Evolutionary conservation across 139 green algal species (phyloP).

Genomic region (Pseudopediastrum boryanum): DNA sequence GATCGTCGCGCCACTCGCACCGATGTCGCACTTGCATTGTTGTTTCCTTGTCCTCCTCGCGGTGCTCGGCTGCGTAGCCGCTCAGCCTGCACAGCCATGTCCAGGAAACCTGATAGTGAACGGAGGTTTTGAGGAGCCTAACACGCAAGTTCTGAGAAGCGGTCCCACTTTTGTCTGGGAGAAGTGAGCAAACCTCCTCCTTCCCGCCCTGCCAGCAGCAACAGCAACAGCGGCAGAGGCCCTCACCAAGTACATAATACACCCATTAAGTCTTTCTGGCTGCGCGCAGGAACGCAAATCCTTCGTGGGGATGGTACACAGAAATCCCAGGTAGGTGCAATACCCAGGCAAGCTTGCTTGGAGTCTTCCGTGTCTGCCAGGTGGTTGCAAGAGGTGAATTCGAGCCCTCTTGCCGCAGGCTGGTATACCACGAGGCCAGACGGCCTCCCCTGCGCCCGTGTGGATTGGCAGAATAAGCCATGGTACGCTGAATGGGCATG

Average conservation of each 20-base stretch:
- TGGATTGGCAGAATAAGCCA: not conserved
- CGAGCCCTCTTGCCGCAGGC: not conserved
- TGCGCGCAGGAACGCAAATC: too few species aligned
- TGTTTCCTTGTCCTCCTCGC: too few species aligned
- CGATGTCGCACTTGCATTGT: too few species aligned
- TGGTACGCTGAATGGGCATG: not conserved
- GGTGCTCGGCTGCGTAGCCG: conserved; percentile 1
- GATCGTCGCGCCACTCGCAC: too few species aligned
- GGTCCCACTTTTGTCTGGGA: not conserved
- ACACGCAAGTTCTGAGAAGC: not conserved
- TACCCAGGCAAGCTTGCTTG: not conserved
- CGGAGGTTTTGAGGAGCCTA: conserved; percentile 13
- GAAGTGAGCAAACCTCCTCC: too few species aligned
- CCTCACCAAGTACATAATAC: not conserved
- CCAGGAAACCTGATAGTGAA: conserved; percentile 8
- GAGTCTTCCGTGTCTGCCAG: not conserved
- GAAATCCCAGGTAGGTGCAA: not conserved
- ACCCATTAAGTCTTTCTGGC: too few species aligned
- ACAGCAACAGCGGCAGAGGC: too few species aligned
- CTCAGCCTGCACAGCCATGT: not conserved
- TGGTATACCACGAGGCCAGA: conserved; percentile 9
- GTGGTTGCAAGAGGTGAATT: not conserved
- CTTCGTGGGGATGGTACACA: conserved; percentile 7
- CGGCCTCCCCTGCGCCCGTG: not conserved
- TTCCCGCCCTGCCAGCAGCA: too few species aligned